Conservation (phyloP, 2,329 filamentous ascomycete species). For the Aspergillus neoniger region DNA sequence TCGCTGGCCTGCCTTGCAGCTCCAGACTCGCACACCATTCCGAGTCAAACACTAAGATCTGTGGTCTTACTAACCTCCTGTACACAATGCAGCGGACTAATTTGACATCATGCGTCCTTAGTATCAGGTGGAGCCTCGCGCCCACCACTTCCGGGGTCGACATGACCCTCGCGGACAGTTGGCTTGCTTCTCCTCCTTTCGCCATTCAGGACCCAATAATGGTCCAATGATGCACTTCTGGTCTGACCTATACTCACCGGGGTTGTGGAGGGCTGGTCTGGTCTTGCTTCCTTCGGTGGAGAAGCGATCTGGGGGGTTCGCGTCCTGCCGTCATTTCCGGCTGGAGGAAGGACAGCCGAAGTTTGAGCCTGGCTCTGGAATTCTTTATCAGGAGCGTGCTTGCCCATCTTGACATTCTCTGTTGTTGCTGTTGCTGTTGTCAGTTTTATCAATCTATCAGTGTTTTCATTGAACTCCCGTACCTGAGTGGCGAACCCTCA, state of each 20-base stretch:
- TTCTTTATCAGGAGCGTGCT: neutral
- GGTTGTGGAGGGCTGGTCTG: neutral
- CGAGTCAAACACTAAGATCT: no score
- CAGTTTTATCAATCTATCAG: no score
- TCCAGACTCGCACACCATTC: no score
- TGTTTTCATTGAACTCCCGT: neutral
- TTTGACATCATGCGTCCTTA: neutral
- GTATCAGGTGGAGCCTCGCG: neutral
- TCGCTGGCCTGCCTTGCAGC: neutral
- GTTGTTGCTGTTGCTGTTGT: neutral
- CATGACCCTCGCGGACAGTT: neutral
- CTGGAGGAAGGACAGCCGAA: neutral
- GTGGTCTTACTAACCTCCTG: neutral
- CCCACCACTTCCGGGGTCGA: neutral
- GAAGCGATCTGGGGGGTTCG: neutral
- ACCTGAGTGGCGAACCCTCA: neutral
- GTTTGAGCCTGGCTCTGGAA: neutral
- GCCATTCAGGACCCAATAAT: neutral
- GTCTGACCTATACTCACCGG: neutral
- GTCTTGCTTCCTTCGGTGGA: neutral
- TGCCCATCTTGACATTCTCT: neutral
- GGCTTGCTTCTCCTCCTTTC: neutral
- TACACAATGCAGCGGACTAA: no score
- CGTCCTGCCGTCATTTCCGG: neutral
- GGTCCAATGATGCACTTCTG: neutral